Conservation (phyloP, 73 alveolate genomes). For the Stentor coeruleus region DNA sequence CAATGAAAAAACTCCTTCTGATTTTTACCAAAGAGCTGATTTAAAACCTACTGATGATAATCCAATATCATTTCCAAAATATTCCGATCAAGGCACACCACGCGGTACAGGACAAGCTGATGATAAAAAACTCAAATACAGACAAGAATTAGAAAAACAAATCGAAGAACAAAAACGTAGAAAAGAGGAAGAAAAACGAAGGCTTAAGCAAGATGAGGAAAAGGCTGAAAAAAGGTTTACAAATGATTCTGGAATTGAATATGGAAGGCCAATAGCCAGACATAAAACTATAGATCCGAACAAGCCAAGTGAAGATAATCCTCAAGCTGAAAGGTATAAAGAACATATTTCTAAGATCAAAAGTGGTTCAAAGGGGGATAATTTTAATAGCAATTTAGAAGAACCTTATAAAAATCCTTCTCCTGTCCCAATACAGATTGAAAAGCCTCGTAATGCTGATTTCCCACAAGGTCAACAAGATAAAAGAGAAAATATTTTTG, state of each 20-base stretch:
- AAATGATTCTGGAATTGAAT: background rate
- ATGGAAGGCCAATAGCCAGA: background rate
- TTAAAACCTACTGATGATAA: background rate
- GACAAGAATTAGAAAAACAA: conserved; percentile 11
- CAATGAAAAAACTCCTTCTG: background rate
- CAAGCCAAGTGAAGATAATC: conserved; percentile 19
- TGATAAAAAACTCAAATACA: background rate
- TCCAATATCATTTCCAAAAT: too few relatives aligned
- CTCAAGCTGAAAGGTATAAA: background rate
- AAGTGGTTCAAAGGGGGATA: background rate
- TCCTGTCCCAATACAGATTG: background rate
- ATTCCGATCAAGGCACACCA: too few relatives aligned
- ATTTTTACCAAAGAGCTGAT: too few relatives aligned
- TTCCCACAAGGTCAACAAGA: background rate
- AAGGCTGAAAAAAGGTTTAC: background rate
- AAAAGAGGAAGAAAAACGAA: conserved; percentile 14
- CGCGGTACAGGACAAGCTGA: too few relatives aligned
- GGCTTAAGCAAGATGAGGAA: background rate
- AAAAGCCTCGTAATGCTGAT: background rate
- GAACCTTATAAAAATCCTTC: background rate
- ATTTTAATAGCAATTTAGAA: background rate
- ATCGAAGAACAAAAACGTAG: background rate
- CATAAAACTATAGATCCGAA: conserved; percentile 15
- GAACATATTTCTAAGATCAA: background rate
- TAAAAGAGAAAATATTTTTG: too few relatives aligned